phyloP scores from a whole-genome alignment of 306 rosid genomes.

The Mucuna pruriens region DNA sequence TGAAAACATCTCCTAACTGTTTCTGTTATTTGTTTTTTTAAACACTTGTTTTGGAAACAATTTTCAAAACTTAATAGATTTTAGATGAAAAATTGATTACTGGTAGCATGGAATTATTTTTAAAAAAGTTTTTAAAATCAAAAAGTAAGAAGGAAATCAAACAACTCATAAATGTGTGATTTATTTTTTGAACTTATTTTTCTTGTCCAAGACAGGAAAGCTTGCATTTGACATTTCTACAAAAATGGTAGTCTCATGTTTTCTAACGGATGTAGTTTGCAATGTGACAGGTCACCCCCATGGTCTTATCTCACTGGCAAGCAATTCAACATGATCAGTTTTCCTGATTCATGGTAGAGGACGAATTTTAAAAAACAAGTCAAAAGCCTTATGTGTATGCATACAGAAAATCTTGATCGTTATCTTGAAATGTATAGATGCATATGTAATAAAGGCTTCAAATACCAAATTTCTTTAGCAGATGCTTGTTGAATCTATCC shows the following conservation, averaged over 20 bases:
- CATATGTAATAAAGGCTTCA: conserved; percentile 45
- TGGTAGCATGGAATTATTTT: too few relatives aligned
- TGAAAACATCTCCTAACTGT: too few relatives aligned
- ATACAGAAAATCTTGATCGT: conserved; percentile 40
- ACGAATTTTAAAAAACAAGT: conserved; percentile 1
- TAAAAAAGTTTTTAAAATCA: too few relatives aligned
- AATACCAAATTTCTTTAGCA: conserved; percentile 43
- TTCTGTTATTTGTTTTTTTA: too few relatives aligned
- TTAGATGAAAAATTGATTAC: too few relatives aligned
- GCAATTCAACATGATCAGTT: conserved; percentile 19
- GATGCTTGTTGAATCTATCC: not conserved
- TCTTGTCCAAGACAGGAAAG: not conserved
- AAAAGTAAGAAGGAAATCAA: too few relatives aligned
- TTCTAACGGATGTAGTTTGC: conserved; percentile 6
- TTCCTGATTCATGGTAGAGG: conserved; percentile 35
- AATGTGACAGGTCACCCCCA: conserved; percentile 36
- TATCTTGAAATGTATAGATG: conserved; percentile 48
- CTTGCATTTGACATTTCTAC: not conserved
- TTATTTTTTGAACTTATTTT: not conserved
- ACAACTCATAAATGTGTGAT: too few relatives aligned
- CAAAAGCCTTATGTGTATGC: conserved; percentile 37
- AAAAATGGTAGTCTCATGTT: not conserved
- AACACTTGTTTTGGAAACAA: too few relatives aligned
- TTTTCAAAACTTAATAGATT: too few relatives aligned
- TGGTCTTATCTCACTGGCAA: conserved; percentile 14